A percentile compares a stretch with the other conserved stretches of the same genome.
Conservation (phyloP, 2,329 filamentous ascomycete species). For the Penicillium sp. region DNA sequence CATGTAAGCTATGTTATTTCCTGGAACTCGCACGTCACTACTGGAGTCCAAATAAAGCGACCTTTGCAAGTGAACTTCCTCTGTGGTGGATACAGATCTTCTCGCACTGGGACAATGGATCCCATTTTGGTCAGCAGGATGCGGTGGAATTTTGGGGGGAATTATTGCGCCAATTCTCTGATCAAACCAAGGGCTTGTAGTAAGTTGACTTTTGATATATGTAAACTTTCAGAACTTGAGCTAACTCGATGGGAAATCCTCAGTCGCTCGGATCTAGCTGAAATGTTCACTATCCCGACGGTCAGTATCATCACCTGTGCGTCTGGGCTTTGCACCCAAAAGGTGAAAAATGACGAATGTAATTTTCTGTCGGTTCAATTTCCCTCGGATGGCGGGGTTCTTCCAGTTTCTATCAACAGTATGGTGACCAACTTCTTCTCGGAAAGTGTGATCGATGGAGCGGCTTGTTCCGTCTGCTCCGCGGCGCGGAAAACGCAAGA, state of each 20-base stretch:
- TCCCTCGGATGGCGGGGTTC: no score
- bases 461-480: conserved; percentile 6
- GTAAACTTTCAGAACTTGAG: no score
- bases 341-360: no score
- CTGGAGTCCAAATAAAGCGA: conserved; percentile 9
- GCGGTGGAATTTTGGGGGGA: conserved; percentile 3
- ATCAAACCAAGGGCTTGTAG: not conserved
- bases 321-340: not conserved
- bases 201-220: no score
- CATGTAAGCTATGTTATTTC: conserved; percentile 15
- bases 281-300: conserved; percentile 1
- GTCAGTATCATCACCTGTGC: no score
- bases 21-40: conserved; percentile 11
- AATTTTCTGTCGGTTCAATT: no score
- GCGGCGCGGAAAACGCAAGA: not conserved
- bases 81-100: not conserved
- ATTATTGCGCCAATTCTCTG: conserved; percentile 3
- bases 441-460: not conserved
- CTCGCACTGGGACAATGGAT: conserved; percentile 1
- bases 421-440: not conserved
- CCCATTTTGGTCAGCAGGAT: conserved; percentile 7
- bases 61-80: not conserved
- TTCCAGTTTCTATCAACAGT: no score
- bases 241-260: no score
- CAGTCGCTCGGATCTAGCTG: conserved; percentile 5